Evolutionary conservation across 78 protist genomes (phyloP), one percentile per base, ranked within the genome.

Genomic region (Guillardia theta): DNA sequence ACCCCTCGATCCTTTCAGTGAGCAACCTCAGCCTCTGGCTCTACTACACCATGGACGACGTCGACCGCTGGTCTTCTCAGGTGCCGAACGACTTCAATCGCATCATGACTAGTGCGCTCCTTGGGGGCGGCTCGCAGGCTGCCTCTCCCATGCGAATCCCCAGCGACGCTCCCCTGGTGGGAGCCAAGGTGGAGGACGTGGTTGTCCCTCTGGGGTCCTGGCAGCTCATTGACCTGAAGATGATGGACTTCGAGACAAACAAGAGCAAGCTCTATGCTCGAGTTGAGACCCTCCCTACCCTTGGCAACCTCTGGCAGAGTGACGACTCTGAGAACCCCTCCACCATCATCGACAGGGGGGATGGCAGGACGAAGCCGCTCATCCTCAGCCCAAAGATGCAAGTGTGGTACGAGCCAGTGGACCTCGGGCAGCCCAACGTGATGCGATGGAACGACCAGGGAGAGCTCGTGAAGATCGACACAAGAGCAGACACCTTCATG

Each of bases 131-230:
- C 70, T 27, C 39, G 70, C 27, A 3, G 70, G 70, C 70, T 1
- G 70, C 70, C 27, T 37, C 87, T 0, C 87, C 87, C 47, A 4
- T 70, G 41, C 87, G 87, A 22, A 43, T 70, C 47, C 87, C 87
- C 44, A 70, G 87, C 44, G 87, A 70, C 5, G 87, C 87, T 12
- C 87, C 87, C 44, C 87, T 70, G 47, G 87, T 70, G 39, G 87
- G 87, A 21, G 33, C 87, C 8, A 70, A 70, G 87, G 22, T 30
- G 27, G 70, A 58, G 70, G 21, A 58, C 70, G 27, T 58, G 39
- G 70, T 30, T 8, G 70, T 70, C 39, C 41, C 9, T 4, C 9
- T 22, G 41, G 2, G 39, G 70, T 0, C 39, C 27, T 70, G n/a
- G 5, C 4, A 70, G 0, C 87, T 70, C 10, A 15, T 70, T 15